Percentiles rank a stretch among this genome's conserved stretches.
Conservation (phyloP, 208 protist genomes). For the Novymonas esmeraldas region DNA sequence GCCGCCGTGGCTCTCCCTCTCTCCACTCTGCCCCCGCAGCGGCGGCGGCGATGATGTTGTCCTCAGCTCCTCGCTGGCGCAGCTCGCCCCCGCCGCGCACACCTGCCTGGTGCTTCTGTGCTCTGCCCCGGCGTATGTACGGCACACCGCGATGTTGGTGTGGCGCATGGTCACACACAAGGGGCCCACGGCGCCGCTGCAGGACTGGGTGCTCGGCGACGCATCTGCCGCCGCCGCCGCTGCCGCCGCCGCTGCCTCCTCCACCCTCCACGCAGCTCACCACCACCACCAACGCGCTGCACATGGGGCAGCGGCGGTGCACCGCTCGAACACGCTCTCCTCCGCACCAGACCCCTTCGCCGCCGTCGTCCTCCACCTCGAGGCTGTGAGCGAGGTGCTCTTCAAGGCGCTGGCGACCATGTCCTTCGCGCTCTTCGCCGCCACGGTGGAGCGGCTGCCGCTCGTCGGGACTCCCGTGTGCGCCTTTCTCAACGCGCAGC, state of each 20-base stretch:
- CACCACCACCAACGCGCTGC: not conserved
- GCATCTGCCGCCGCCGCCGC: constrained; percentile 9
- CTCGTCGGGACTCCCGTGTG: constrained; percentile 24
- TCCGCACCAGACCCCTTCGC: constrained; percentile 25
- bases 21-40: not conserved
- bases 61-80: not conserved
- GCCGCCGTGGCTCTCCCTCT: constrained; percentile 19
- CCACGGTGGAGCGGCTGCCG: constrained; percentile 18
- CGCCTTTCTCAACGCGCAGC: constrained; percentile 54
- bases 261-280: not conserved
- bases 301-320: not conserved
- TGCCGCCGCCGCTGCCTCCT: not conserved
- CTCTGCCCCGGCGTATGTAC: constrained; percentile 8
- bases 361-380: constrained; percentile 12
- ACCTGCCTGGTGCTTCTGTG: not conserved
- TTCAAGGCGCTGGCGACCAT: constrained; percentile 64
- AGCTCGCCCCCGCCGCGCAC: not conserved
- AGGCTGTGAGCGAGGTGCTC: constrained; percentile 46
- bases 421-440: constrained; percentile 43
- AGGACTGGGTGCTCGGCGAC: constrained; percentile 36
- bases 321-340: not conserved
- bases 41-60: not conserved
- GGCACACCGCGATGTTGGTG: constrained; percentile 8
- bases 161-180: constrained; percentile 25
- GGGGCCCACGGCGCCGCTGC: constrained; percentile 18